Percentiles rank a stretch among this genome's conserved stretches.
These are phyloP conservation scores for Luffa aegyptiaca DNA, from an alignment of 306 rosid genomes.

Conservation along the genomic window DNA sequence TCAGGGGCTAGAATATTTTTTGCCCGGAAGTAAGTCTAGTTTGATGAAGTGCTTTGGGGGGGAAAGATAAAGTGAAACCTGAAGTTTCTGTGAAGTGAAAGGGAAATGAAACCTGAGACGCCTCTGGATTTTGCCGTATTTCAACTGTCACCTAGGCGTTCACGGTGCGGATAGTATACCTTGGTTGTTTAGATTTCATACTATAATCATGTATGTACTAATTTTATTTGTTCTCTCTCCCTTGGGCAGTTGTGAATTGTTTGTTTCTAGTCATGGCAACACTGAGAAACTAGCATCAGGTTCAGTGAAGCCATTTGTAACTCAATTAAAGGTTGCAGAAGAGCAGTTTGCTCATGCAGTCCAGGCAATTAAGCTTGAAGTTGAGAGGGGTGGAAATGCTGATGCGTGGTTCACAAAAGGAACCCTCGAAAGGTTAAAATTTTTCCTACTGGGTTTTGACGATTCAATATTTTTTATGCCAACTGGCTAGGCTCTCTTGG, in stretches of 20 bases:
- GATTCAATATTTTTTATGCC: not conserved
- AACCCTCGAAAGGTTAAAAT: slow-evolving; percentile 77
- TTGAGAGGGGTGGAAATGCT: slow-evolving; percentile 45
- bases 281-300: slow-evolving; percentile 89
- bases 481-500: not conserved
- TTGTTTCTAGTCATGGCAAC: slow-evolving; percentile 61
- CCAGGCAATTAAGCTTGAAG: slow-evolving; percentile 70
- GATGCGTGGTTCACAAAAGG: slow-evolving; percentile 91
- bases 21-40: slow-evolving; percentile 18
- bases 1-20: slow-evolving; percentile 9
- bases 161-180: slow-evolving; percentile 41
- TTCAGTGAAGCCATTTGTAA: slow-evolving; percentile 68
- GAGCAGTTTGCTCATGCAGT: slow-evolving; percentile 72
- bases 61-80: slow-evolving; percentile 18
- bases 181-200: slow-evolving; percentile 7
- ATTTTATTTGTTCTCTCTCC: slow-evolving; percentile 4
- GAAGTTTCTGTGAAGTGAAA: slow-evolving; percentile 11
- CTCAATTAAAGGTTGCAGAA: slow-evolving; percentile 78
- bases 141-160: slow-evolving; percentile 81
- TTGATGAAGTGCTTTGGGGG: slow-evolving; percentile 32
- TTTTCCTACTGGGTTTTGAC: not conserved
- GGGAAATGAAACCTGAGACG: slow-evolving; percentile 79
- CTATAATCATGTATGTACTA: slow-evolving; percentile 2
- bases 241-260: slow-evolving; percentile 69
- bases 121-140: slow-evolving; percentile 86